Evolutionary conservation across 257 asterid species (phyloP).

Genomic region (Solanum gracilifrons): DNA sequence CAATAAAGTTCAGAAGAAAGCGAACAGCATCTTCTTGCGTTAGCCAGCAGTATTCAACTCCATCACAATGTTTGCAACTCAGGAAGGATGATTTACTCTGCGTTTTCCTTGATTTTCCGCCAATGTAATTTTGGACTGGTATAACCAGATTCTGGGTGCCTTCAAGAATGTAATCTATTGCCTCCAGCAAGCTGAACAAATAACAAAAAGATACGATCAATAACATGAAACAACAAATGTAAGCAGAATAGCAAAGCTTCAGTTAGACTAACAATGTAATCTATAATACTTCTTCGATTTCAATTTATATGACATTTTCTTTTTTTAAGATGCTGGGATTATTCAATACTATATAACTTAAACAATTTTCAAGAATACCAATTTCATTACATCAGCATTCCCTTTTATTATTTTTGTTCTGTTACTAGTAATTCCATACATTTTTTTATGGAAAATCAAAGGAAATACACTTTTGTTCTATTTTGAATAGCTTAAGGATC

Average conservation of each 20-base stretch:
- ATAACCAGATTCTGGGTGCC: slow-evolving; percentile 74
- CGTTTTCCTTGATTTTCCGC: slow-evolving; percentile 32
- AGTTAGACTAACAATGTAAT: neutral
- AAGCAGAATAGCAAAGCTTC: neutral
- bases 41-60: slow-evolving; percentile 55
- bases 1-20: slow-evolving; percentile 61
- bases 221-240: neutral
- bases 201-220: neutral
- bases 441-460: neutral
- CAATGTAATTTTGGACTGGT: slow-evolving; percentile 35
- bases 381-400: no score
- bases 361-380: no score
- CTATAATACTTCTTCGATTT: no score
- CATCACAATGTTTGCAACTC: slow-evolving; percentile 4
- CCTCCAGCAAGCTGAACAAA: slow-evolving; percentile 52
- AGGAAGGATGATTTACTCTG: slow-evolving; percentile 14
- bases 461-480: neutral
- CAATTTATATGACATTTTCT: no score
- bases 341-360: no score
- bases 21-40: slow-evolving; percentile 68
- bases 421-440: neutral
- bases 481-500: neutral
- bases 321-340: no score
- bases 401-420: neutral
- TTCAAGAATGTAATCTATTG: slow-evolving; percentile 59